Conservation (phyloP, 2,329 filamentous ascomycete genomes). For the Curvularia eragrostidis region DNA sequence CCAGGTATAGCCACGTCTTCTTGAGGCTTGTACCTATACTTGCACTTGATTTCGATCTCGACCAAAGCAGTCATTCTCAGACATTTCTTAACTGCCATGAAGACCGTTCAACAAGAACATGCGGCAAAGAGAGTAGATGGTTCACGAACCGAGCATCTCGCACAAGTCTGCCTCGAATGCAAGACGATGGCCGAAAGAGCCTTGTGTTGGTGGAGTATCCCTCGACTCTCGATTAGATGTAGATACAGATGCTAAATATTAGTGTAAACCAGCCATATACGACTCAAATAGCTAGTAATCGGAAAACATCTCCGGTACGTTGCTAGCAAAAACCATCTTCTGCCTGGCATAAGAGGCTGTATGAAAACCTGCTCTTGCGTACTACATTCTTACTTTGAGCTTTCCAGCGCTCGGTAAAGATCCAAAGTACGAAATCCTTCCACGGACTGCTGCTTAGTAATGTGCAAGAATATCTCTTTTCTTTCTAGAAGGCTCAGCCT, state of each 20-base stretch:
- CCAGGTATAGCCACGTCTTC: not conserved
- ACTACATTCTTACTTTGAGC: no score
- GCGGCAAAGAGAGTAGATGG: not conserved
- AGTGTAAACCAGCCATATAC: not conserved
- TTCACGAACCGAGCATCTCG: not conserved
- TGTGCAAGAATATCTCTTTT: not conserved
- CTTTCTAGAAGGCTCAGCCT: not conserved
- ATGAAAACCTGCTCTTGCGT: not conserved
- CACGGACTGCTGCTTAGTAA: not conserved
- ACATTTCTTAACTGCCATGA: not conserved
- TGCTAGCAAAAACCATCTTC: not conserved
- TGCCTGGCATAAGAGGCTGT: not conserved
- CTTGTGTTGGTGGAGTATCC: not conserved
- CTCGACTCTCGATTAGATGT: not conserved
- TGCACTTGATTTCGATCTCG: not conserved
- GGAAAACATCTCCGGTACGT: not conserved
- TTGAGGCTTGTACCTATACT: not conserved
- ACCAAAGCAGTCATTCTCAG: not conserved
- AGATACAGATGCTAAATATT: not conserved
- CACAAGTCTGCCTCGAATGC: not conserved
- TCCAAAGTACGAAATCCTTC: not conserved
- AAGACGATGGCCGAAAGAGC: not conserved
- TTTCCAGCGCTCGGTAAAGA: not conserved
- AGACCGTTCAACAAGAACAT: not conserved
- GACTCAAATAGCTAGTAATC: not conserved